Evolutionary conservation across 768 basidiomycete species (phyloP), one percentile per base, ranked within the genome.

Genomic region (Coprinopsis strossmayeri): DNA sequence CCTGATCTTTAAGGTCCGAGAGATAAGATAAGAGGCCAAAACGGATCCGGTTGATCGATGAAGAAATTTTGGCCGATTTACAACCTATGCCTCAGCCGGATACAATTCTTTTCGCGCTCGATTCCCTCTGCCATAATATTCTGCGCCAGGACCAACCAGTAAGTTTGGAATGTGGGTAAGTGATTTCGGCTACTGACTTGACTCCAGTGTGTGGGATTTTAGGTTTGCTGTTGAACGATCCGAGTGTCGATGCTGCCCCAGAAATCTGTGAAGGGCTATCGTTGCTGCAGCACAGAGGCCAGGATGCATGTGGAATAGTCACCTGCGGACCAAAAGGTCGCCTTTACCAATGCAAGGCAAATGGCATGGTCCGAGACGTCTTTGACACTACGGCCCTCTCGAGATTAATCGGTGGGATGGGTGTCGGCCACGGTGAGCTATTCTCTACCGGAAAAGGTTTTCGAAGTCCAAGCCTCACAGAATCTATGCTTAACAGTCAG

Each of bases 331-430:
- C 82, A 3, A 92, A 91, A 62, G 96, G 96, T 23, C 82, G 93
- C 37, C 87, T 99, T 62, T 97, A 87, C 66, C 96, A 99, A 64
- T 94, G 92, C 76, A 99, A 99, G 68, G 91, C 92, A 23, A 99
- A 98, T 61, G 96, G 96, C 37, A 98, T 99, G 96, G 95, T 99
- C 57, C 78, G 94, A 45, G 96, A 99, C 61, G 86, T 98, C 52
- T 92, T 98, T 65, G 94, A 98, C 63, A 72, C 78, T 28, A 78
- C 76, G 58, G 78, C 87, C 2, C 70, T 98, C 49, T 74, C 79
- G 34, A 82, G 80, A 52, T 68, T 99, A 52, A 74, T 87, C 53
- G 96, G 96, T 3, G 83, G 87, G 38, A 99, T 99, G 96, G 96
- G 96, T 48, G 81, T 99, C 46, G 96, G 96, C 0, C 96, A 99